phyloP scores from a whole-genome alignment of 176 grass and related monocot species.

The Triticum urartu region DNA sequence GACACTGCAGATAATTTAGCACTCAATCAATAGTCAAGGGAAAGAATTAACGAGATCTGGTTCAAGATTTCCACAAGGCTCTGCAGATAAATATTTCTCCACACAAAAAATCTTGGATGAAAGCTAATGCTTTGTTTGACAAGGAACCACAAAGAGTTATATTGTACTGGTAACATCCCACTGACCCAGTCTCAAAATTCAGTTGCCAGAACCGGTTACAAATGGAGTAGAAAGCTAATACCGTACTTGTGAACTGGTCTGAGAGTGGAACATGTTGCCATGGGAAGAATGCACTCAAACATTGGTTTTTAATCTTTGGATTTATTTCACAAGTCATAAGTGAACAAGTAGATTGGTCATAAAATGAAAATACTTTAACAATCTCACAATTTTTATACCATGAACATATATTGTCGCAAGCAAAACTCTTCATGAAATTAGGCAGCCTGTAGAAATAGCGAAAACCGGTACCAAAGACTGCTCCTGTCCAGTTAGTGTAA shows the following conservation, averaged over 20 bases:
- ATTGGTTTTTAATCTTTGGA: not conserved
- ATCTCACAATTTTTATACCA: not conserved
- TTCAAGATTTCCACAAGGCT: not conserved
- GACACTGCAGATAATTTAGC: conserved; percentile 24
- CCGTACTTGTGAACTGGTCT: not conserved
- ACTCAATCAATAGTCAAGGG: not conserved
- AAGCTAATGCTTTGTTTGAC: not conserved
- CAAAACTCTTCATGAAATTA: not conserved
- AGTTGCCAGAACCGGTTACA: too few relatives aligned
- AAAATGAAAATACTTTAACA: not conserved
- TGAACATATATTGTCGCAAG: not conserved
- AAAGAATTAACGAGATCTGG: conserved; percentile 16
- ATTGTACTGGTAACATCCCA: too few relatives aligned
- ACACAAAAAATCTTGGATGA: not conserved
- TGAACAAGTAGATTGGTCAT: not conserved
- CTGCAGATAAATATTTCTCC: not conserved
- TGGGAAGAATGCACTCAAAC: not conserved
- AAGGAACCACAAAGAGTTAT: not conserved
- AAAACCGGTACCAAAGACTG: not conserved
- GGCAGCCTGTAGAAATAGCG: not conserved
- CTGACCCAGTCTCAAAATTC: too few relatives aligned
- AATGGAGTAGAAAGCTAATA: not conserved
- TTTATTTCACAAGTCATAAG: not conserved
- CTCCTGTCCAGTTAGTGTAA: not conserved
- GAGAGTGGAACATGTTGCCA: not conserved